Base-by-base conservation (phyloP, 805 yeast genomes). In the Saturnispora sanitii region DNA sequence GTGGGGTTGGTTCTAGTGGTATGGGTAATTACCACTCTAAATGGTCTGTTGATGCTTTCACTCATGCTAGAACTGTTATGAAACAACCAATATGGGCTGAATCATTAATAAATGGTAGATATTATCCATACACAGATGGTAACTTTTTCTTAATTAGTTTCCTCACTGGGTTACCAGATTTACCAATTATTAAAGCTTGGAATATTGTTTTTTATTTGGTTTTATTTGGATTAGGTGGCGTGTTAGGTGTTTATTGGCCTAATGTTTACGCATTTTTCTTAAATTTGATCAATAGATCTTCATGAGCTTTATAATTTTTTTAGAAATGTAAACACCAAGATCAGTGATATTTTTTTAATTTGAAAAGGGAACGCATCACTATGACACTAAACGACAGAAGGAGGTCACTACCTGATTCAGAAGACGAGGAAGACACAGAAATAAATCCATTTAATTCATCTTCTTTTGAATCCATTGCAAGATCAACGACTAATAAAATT, bases 1-100 rank as follows among this genome's bases (percentile, higher is more conserved):
- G 97, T 26, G 97, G 97, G 19, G 64, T 88, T 42, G 96, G 96
- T 12, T 56, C 56, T 13, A 84, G 95, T 0, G 97, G 97, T 1
- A 64, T 66, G 43, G 96, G 96, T 9, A 62, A 70, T 26, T 87
- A 86, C 61, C 96, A 87, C 55, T 95, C 96, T 3, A 62, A 60
- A 46, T 68, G 62, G 55, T 80, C 87, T 7, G 70, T 77, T 46
- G 73, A 77, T 34, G 67, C 82, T n/a, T 88, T 88, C 54, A 72
- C 86, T 2, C 94, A 84, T 57, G 74, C 73, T 54, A 71, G 94
- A 51, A 72, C 87, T 0, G 65, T 78, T 2, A 55, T 83, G 49
- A 71, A 67, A 35, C 85, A 81, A 56, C 79, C 81, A n/a, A 68
- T 67, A 44, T 77, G 79, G 79, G 68, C 68, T 31, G 95, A 86